These are phyloP conservation scores for Arachnomyces sp. DNA, from an alignment of 2,329 filamentous ascomycete genomes.

Conservation along the genomic window DNA sequence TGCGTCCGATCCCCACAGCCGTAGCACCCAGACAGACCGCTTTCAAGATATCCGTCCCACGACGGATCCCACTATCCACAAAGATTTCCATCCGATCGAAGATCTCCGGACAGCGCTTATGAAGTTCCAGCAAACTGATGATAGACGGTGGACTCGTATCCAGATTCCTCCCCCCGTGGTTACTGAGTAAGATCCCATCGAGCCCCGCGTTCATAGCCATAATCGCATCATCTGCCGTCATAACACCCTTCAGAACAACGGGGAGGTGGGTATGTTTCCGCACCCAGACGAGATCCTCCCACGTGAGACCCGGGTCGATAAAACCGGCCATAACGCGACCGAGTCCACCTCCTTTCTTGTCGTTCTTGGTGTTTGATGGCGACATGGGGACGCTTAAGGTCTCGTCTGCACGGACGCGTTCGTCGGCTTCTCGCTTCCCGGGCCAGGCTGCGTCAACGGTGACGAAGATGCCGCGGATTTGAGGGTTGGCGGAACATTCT, in stretches of 20 bases:
- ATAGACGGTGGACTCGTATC: slow-evolving; percentile 45
- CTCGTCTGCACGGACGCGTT: slow-evolving; percentile 43
- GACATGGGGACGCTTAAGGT: slow-evolving; percentile 35
- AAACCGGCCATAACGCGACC: slow-evolving; percentile 45
- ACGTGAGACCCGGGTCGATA: slow-evolving; percentile 45
- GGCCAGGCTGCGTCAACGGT: slow-evolving; percentile 50
- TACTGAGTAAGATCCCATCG: slow-evolving; percentile 49
- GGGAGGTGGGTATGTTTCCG: slow-evolving; percentile 40
- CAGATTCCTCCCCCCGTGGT: slow-evolving; percentile 50
- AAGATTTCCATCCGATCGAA: slow-evolving; percentile 45
- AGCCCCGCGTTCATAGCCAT: slow-evolving; percentile 42
- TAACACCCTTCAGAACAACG: slow-evolving; percentile 51
- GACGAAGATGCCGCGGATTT: slow-evolving; percentile 40
- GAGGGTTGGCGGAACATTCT: slow-evolving; percentile 33
- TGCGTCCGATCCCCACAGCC: slow-evolving; percentile 47
- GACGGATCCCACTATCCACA: slow-evolving; percentile 46
- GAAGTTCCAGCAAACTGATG: slow-evolving; percentile 45
- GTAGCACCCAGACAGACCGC: slow-evolving; percentile 46
- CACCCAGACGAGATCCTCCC: slow-evolving; percentile 49
- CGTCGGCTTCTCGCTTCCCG: slow-evolving; percentile 49
- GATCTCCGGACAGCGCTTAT: slow-evolving; percentile 42
- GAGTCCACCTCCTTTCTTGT: slow-evolving; percentile 46
- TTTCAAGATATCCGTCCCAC: slow-evolving; percentile 49
- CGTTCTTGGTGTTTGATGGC: slow-evolving; percentile 38
- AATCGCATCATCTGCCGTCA: slow-evolving; percentile 48